Conservation (phyloP, 2,329 filamentous ascomycete genomes). For the Knoxdaviesia capensis region DNA sequence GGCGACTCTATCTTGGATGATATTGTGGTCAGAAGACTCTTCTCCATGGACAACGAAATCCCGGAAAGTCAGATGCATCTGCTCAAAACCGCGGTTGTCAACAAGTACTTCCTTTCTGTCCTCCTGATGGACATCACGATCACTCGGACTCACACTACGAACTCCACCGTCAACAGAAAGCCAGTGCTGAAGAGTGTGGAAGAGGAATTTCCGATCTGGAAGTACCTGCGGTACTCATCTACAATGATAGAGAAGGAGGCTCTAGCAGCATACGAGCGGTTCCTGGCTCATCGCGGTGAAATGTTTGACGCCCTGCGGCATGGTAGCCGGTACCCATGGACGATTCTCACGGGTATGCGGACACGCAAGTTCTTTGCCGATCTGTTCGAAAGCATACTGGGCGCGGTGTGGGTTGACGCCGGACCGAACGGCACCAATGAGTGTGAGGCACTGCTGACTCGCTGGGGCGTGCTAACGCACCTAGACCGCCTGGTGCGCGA, state of each 20-base stretch:
- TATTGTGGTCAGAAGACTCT: constrained; percentile 47
- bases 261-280: constrained; percentile 20
- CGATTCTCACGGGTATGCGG: constrained; percentile 40
- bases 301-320: constrained; percentile 29
- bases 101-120: constrained; percentile 63
- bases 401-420: constrained; percentile 68
- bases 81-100: constrained; percentile 57
- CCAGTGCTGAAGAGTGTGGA: constrained; percentile 7
- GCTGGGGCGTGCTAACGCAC: constrained; percentile 43
- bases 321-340: constrained; percentile 54
- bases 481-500: constrained; percentile 40
- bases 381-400: constrained; percentile 60
- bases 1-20: constrained; percentile 74
- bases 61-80: constrained; percentile 47
- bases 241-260: constrained; percentile 26
- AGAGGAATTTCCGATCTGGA: constrained; percentile 33
- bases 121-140: constrained; percentile 36
- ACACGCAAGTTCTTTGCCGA: constrained; percentile 68
- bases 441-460: constrained; percentile 40
- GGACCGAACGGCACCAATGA: constrained; percentile 27
- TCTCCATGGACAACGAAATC: constrained; percentile 20
- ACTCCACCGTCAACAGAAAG: constrained; percentile 5
- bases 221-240: constrained; percentile 44
- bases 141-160: constrained; percentile 7
- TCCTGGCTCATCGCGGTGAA: constrained; percentile 22